Evolutionary conservation across 2,329 filamentous ascomycete species (phyloP), one percentile per base, ranked within the genome.

Genomic region (Blumeria hordei): DNA sequence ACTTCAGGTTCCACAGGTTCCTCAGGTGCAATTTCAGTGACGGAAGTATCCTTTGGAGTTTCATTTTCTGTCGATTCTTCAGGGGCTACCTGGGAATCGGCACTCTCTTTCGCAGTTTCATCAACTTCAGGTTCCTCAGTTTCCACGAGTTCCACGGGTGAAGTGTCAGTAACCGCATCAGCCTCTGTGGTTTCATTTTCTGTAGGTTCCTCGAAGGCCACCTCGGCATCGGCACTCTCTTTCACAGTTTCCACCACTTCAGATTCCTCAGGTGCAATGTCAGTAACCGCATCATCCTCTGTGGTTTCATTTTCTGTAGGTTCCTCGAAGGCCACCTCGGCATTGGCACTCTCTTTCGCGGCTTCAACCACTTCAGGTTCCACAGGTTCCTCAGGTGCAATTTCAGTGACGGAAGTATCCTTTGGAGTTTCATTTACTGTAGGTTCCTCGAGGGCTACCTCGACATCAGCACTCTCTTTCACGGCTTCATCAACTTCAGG

Each of bases 11-110:
- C n/a, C n/a, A 21, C 21, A 28, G 56, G 28, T 37, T 53, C 44
- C 34, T 57, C 55, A 43, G 56, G 28, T 2, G 47, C 54, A 5
- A 56, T 37, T 34, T 58, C 58, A 39, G 58, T 57, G 1, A 52
- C 54, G 4, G 21, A 2, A 28, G 2, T 4, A 28, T 28, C 21
- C 4, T 28, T 28, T 4, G 21, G 2, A 28, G 21, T 4, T 28
- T 28, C 21, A 2, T 2, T 4, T 4, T 2, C 21, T 28, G 2
- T 4, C 2, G 21, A 4, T 28, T 28, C 21, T 4, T 28, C 21
- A 4, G 21, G 21, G 2, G 21, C 21, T 2, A 4, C 4, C 10
- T 43, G 16, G 35, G 54, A 12, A 10, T 57, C 32, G 36, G 59
- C 57, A 18, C 55, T 4, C 2, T 12, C 37, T 12, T 12, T 16